These are phyloP conservation scores for Bombardia bombarda DNA, from an alignment of 495 filamentous ascomycete species.

Conservation along the genomic window DNA sequence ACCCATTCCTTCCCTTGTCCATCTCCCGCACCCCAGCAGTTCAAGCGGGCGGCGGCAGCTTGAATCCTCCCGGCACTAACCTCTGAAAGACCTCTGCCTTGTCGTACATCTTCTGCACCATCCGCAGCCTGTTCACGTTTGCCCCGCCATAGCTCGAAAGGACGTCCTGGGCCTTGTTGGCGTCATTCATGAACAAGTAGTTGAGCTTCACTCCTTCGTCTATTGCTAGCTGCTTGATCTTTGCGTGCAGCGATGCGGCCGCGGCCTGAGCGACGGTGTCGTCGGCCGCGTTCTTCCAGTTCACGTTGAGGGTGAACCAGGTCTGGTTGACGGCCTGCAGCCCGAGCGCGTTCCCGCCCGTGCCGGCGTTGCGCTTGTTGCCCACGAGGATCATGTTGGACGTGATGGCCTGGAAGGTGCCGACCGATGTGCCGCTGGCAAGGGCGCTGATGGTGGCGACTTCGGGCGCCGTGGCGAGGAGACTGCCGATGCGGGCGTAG, in stretches of 20 bases:
- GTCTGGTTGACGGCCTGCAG: neutral
- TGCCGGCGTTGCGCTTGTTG: neutral
- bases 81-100: neutral
- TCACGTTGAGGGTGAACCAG: neutral
- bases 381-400: neutral
- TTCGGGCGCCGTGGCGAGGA: neutral
- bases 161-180: neutral
- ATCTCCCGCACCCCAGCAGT: too few relatives aligned
- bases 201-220: neutral
- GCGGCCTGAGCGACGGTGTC: neutral
- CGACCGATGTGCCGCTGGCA: neutral
- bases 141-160: neutral
- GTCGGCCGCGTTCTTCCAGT: neutral
- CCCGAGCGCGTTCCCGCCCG: neutral
- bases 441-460: neutral
- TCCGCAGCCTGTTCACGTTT: neutral
- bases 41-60: too few relatives aligned
- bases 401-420: neutral
- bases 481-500: neutral
- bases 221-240: neutral
- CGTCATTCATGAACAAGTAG: constrained; percentile 1
- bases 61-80: neutral
- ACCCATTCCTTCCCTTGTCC: too few relatives aligned
- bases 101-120: neutral
- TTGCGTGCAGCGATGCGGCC: neutral